These are phyloP conservation scores for Rhododendron kiyosumense DNA, from an alignment of 148 eudicot genomes.

Conservation along the genomic window DNA sequence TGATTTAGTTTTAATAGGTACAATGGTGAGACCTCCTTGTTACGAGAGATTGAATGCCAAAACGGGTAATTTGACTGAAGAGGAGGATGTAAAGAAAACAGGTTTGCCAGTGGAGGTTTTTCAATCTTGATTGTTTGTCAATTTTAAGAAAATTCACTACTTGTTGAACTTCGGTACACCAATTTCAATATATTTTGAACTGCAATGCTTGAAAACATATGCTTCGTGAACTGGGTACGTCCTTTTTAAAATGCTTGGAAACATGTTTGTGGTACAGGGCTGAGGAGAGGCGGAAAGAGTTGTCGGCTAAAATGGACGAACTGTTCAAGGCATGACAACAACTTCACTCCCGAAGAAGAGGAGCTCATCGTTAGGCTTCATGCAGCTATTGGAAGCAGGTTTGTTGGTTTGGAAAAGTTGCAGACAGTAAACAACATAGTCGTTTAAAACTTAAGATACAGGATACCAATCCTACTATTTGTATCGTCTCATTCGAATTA, in stretches of 20 bases:
- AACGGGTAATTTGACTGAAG: constrained; percentile 37
- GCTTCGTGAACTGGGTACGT: neutral
- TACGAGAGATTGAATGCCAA: constrained; percentile 31
- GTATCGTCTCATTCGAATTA: neutral
- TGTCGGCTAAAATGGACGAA: constrained; percentile 40
- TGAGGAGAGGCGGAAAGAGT: constrained; percentile 65
- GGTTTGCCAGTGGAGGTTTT: constrained; percentile 20
- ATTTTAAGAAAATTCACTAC: neutral
- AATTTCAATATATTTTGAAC: neutral
- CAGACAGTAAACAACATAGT: neutral
- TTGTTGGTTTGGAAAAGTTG: neutral
- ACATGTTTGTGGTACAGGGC: constrained; percentile 22
- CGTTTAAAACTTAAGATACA: neutral
- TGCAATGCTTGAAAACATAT: neutral
- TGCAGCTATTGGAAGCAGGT: constrained; percentile 90
- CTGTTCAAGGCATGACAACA: constrained; percentile 33
- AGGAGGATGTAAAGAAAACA: constrained; percentile 41
- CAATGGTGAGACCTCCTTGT: constrained; percentile 53
- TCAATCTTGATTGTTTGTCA: neutral
- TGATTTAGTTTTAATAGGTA: neutral
- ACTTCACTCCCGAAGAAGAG: constrained; percentile 73
- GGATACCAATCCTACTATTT: neutral
- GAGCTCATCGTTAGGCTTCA: constrained; percentile 76
- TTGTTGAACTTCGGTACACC: neutral
- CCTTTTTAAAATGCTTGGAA: neutral